phyloP scores from a whole-genome alignment of 768 basidiomycete genomes.

The Leccinum obscurum region DNA sequence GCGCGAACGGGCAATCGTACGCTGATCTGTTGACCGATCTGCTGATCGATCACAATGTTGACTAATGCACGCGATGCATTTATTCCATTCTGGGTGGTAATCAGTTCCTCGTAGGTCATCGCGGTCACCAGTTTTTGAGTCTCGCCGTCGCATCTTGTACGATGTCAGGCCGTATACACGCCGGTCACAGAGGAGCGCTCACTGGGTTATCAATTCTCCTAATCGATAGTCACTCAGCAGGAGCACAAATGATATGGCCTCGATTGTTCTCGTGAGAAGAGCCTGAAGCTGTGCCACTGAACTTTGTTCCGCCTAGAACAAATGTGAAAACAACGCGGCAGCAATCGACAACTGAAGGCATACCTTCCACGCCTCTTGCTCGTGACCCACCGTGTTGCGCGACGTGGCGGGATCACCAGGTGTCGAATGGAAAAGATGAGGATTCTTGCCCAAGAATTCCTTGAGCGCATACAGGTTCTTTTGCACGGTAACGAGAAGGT shows the following conservation, averaged over 20 bases:
- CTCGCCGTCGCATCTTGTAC: conserved; percentile 65
- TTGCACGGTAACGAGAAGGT: conserved; percentile 66
- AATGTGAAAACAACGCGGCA: conserved; percentile 11
- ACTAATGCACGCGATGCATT: conserved; percentile 88
- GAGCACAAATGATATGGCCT: conserved; percentile 91
- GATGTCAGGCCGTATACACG: conserved; percentile 8
- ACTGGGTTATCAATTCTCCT: conserved; percentile 82
- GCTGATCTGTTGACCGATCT: conserved; percentile 95
- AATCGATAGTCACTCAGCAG: conserved; percentile 90
- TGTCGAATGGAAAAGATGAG: conserved; percentile 82
- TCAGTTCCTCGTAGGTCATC: conserved; percentile 83
- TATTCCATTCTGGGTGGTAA: conserved; percentile 83
- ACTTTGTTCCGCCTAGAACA: conserved; percentile 68
- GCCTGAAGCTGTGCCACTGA: conserved; percentile 77
- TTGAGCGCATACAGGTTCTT: conserved; percentile 77
- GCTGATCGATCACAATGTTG: conserved; percentile 95
- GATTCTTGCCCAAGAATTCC: conserved; percentile 77
- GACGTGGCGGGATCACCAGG: conserved; percentile 64
- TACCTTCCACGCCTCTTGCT: conserved; percentile 91
- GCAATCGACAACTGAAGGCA: conserved; percentile 7
- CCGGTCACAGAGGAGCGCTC: conserved; percentile 28
- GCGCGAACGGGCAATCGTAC: conserved; percentile 44
- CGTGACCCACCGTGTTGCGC: conserved; percentile 55
- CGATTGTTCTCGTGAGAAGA: conserved; percentile 82
- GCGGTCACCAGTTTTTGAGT: conserved; percentile 66